These are phyloP conservation scores for Globisporangium splendens DNA, from an alignment of 352 stramenopile species.

Conservation along the genomic window DNA sequence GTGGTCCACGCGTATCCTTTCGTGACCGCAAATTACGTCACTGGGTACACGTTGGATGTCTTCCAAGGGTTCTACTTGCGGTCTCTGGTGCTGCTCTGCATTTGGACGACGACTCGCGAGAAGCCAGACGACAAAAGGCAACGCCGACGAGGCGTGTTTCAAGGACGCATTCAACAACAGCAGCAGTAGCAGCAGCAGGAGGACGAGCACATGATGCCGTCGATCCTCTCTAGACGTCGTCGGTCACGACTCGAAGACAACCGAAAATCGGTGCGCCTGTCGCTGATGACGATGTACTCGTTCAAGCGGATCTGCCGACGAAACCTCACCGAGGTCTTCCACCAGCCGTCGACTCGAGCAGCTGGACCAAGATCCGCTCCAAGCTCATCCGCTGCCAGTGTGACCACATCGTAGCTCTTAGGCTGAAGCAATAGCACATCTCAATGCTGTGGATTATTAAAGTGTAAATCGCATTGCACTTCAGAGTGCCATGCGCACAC, in stretches of 20 bases:
- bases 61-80: conserved; percentile 17
- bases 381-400: too few relatives aligned
- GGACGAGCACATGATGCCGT: background rate
- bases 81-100: conserved; percentile 16
- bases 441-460: too few relatives aligned
- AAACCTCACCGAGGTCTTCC: background rate
- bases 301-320: conserved; percentile 2
- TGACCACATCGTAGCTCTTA: too few relatives aligned
- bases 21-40: conserved; percentile 5
- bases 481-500: too few relatives aligned
- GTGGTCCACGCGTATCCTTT: conserved; percentile 30
- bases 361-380: background rate
- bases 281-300: background rate
- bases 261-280: background rate
- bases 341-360: background rate
- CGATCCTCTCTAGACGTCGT: background rate
- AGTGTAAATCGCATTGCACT: too few relatives aligned
- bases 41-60: background rate
- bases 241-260: background rate
- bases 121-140: conserved; percentile 2
- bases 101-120: conserved; percentile 18
- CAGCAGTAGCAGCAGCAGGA: background rate
- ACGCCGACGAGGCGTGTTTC: background rate
- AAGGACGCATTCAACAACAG: background rate
- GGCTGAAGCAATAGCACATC: too few relatives aligned